Percentiles rank a stretch among this genome's conserved stretches.
These are phyloP conservation scores for Akebia trifoliata DNA, from an alignment of 164 flowering plant species.

Conservation along the genomic window DNA sequence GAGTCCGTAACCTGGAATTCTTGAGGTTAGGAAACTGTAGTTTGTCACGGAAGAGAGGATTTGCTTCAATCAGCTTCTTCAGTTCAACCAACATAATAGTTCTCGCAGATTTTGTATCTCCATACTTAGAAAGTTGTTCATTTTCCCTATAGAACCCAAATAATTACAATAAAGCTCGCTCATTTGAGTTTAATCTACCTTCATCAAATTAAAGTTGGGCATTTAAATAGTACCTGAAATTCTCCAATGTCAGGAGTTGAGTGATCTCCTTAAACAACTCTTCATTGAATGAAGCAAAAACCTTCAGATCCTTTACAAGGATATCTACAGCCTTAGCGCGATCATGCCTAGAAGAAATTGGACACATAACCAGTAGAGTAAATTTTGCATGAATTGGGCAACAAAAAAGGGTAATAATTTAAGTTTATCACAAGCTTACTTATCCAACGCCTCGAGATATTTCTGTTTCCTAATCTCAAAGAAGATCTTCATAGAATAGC, in stretches of 20 bases:
- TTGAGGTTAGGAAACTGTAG: conserved; percentile 50
- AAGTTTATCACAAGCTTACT: conserved; percentile 25
- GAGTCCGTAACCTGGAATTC: conserved; percentile 42
- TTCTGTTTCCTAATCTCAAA: conserved; percentile 63
- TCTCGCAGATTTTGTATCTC: conserved; percentile 57
- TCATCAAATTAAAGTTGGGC: too few relatives aligned
- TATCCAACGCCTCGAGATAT: conserved; percentile 61
- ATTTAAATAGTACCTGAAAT: conserved; percentile 38
- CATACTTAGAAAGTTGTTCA: conserved; percentile 59
- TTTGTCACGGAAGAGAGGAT: conserved; percentile 60
- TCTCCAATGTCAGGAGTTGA: conserved; percentile 42
- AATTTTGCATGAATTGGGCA: background rate
- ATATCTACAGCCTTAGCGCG: conserved; percentile 46
- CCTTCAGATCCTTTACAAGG: conserved; percentile 53
- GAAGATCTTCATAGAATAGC: conserved; percentile 43
- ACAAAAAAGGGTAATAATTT: background rate
- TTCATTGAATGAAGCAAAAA: conserved; percentile 39
- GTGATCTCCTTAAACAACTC: conserved; percentile 51
- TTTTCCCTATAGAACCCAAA: conserved; percentile 37
- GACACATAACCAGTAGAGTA: background rate
- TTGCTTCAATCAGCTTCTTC: conserved; percentile 60
- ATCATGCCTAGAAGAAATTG: conserved; percentile 35
- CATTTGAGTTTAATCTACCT: too few relatives aligned
- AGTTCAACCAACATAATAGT: conserved; percentile 53
- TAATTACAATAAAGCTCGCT: background rate